Percentiles rank a stretch among this genome's conserved stretches.
These are phyloP conservation scores for Citrullus mucosospermus DNA, from an alignment of 306 rosid genomes.

Conservation along the genomic window DNA sequence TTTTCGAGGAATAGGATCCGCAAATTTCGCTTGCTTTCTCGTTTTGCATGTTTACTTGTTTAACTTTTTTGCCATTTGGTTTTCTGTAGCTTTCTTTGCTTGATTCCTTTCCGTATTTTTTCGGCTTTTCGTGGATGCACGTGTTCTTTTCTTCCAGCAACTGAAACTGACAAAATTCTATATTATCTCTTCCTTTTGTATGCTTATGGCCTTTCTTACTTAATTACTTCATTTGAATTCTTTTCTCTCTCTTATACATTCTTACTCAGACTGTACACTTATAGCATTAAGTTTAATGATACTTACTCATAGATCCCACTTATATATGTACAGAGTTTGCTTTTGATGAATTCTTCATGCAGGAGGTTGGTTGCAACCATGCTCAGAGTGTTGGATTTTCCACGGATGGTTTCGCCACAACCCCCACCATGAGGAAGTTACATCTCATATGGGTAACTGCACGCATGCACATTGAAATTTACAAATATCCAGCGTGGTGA, in stretches of 20 bases:
- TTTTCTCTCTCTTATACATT: background rate
- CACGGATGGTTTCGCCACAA: slow-evolving; percentile 88
- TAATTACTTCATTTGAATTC: background rate
- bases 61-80: background rate
- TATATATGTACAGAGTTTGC: background rate
- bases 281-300: background rate
- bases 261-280: background rate
- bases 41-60: background rate
- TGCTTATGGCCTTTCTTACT: background rate
- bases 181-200: background rate
- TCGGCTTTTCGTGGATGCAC: background rate
- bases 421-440: slow-evolving; percentile 86
- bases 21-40: background rate
- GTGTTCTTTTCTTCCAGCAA: background rate
- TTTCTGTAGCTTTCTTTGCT: background rate
- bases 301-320: background rate
- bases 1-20: background rate
- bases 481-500: slow-evolving; percentile 91
- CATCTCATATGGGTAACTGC: slow-evolving; percentile 98
- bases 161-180: background rate
- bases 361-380: slow-evolving; percentile 98
- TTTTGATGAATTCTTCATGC: slow-evolving; percentile 16
- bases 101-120: background rate
- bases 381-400: slow-evolving; percentile 95
- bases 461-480: slow-evolving; percentile 97